Base-by-base conservation (phyloP, 305 asterid species). In the Solanum hybrid region DNA sequence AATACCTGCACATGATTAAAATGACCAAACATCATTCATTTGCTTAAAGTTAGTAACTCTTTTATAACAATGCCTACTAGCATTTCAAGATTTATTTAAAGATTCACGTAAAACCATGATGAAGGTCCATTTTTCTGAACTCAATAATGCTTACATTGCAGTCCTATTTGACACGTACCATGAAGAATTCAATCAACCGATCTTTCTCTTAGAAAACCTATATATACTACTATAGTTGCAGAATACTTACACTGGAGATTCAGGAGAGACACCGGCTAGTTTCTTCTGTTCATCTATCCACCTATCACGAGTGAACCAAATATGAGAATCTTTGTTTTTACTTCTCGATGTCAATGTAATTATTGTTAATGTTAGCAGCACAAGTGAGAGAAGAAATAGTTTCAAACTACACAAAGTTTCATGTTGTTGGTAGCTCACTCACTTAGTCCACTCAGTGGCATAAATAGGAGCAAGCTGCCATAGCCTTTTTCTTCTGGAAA, bases 271-370 rank as follows among this genome's bases (percentile, higher is more conserved):
- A 11, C 94, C 95, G 32, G 99, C 98, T 91, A 96, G 92, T 88
- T 92, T 94, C 96, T 96, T 97, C 93, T 97, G 99, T 79, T 96
- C 99, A 83, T 96, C 97, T 89, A 97, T 83, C 99, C 98, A 96
- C 95, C 98, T 97, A 94, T 90, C 29, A 37, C 91, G 32, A 92
- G 34, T 41, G 80, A 75, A 89, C 51, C 32, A 89, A 80, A 29
- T 88, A 88, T 17, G 78, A 89, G 51, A 82, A 77, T 88, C 75
- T 75, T 39, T 88, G 27, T 39, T 38, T 22, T 32, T 39, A 11
- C 75, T 38, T 72, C 38, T 31, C 8, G 1, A 72, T 17, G 31
- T 88, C 72, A 57, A 10, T 72, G 20, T 29, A 39, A 70, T 29
- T 15, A 29, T 88, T 14, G 5, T 39, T 36, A 88, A 88, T 10